A percentile compares a stretch with the other conserved stretches of the same genome.
phyloP scores from a whole-genome alignment of 768 basidiomycete species.

The Rhodotorula graminis region DNA sequence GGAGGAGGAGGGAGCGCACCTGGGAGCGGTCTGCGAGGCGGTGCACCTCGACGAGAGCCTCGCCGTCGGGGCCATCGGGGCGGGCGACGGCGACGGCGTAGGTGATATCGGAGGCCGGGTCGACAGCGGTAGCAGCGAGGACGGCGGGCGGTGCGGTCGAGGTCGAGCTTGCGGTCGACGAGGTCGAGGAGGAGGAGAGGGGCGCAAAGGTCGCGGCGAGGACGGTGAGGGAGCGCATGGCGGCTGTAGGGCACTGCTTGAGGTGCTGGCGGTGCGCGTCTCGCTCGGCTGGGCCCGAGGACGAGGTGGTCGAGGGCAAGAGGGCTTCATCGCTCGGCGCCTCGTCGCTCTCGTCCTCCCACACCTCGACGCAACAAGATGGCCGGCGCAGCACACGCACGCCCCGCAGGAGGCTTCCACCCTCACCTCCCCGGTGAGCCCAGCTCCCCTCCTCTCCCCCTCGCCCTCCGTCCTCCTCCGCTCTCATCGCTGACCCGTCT shows the following conservation, averaged over 20 bases:
- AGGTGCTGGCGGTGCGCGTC: not conserved
- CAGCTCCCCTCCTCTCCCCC: not conserved
- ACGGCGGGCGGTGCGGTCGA: too few relatives aligned
- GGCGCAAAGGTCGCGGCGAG: conserved; percentile 8
- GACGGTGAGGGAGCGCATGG: conserved; percentile 36
- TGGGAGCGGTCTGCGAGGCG: not conserved
- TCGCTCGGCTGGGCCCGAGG: too few relatives aligned
- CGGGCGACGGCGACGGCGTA: not conserved
- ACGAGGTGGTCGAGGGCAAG: too few relatives aligned
- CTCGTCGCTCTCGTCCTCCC: not conserved
- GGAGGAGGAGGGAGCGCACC: not conserved
- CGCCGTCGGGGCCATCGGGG: not conserved
- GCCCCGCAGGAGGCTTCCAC: conserved; percentile 32
- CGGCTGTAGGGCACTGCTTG: not conserved
- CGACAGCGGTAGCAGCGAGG: conserved; percentile 11
- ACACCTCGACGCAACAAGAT: not conserved
- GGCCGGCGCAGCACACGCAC: conserved; percentile 31
- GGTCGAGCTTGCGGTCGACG: not conserved
- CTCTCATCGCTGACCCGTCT: not conserved
- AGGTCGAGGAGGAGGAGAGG: not conserved
- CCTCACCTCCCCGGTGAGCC: conserved; percentile 30
- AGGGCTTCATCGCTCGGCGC: not conserved
- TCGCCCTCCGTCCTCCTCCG: not conserved
- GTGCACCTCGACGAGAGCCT: conserved; percentile 7
- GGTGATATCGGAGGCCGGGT: conserved; percentile 8